Conservation (phyloP, 163 green algal genomes). For the Volvox carteri region DNA sequence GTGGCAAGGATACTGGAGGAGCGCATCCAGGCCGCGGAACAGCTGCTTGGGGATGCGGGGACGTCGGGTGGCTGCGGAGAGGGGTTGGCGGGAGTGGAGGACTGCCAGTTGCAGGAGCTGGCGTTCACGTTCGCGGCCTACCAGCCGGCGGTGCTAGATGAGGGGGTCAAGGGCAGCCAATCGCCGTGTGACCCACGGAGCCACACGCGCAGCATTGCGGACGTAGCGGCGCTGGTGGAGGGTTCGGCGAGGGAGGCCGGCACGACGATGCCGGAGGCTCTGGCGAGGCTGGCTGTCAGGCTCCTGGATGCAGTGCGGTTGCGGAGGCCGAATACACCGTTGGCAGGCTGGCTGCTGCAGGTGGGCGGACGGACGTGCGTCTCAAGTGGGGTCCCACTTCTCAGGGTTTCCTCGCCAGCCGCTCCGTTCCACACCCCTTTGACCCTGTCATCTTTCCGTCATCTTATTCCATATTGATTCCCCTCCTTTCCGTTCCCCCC, state of each 20-base stretch:
- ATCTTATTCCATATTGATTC: no score
- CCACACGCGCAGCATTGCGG: neutral
- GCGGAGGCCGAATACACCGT: neutral
- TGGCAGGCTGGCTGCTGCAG: constrained; percentile 36
- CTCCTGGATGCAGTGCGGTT: neutral
- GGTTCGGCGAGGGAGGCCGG: neutral
- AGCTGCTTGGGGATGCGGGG: neutral
- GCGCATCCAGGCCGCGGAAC: neutral
- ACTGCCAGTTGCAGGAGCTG: neutral
- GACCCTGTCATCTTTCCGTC: no score
- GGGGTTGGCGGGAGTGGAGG: neutral
- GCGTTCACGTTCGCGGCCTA: constrained; percentile 20
- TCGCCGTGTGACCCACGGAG: constrained; percentile 1
- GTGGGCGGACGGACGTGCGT: neutral
- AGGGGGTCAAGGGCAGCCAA: constrained; percentile 7
- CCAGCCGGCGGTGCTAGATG: constrained; percentile 24
- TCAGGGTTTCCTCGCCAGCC: no score
- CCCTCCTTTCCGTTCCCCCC: no score
- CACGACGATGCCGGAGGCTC: neutral
- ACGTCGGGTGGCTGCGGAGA: no score
- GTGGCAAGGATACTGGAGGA: neutral
- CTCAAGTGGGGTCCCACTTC: no score
- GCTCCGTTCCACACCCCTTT: no score
- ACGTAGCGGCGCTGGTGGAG: neutral
- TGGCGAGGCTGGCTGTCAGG: neutral